Base-by-base conservation (phyloP, 73 alveolate genomes). In the Breviolum minutum region DNA sequence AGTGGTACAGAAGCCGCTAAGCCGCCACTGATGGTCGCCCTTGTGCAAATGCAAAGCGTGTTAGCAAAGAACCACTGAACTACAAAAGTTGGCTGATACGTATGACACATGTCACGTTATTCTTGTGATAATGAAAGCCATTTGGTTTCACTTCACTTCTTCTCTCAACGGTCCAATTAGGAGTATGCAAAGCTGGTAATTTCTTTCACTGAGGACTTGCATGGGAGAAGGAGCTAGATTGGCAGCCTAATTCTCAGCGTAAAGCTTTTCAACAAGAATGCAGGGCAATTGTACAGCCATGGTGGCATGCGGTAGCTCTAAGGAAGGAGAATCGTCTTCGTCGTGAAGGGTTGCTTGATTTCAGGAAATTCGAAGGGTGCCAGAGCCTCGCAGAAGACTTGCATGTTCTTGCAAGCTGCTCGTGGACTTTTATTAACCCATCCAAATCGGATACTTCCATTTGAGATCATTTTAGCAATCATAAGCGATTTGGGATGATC, bases 211-310 rank as follows among this genome's bases (percentile, higher is more conserved):
- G 16, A 92, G 97, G 97, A 22, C 69, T 92, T 11, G 63, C 88
- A 13, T 92, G 97, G 97, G 97, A 92, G 97, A 74, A 92, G 61
- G 97, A 92, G 62, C 97, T 92, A 64, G 89, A 92, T 64, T 54
- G 60, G 97, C 97, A 92, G 96, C 64, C 88, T 30, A 68, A 68
- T 10, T 1, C 89, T 19, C 27, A 80, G 89, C 54, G 54, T 3
- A 40, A 40, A 40, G 24, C 24, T 68, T 68, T 68, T 14, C 77
- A 17, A 22, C 77, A 68, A 68, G 17, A 1, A 17, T 22, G 24
- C 89, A 7, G 68, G 64, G 70, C 70, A 40, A 10, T 48, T 48
- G 27, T 40, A 68, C 0, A 40, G 62, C 60, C 85, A 12, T 61
- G 60, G 12, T 12, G 11, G 20, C 7, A 19, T 14, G 1, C 1